phyloP scores from a whole-genome alignment of 495 filamentous ascomycete genomes.

The Usnea hakonensis region DNA sequence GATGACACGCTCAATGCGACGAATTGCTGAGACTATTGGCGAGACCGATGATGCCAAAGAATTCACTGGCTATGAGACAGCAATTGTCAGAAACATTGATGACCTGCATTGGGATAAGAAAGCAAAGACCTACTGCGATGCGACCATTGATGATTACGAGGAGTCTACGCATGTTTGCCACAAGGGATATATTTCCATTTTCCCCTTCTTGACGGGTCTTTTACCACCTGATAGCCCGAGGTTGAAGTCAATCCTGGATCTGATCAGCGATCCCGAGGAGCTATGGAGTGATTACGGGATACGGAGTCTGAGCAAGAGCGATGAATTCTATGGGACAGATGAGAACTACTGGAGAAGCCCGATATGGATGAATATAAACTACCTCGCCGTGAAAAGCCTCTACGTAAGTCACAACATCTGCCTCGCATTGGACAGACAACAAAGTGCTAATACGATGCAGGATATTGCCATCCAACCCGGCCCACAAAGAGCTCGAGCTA shows the following conservation, averaged over 20 bases:
- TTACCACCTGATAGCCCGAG: slow-evolving; percentile 62
- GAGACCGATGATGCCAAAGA: slow-evolving; percentile 66
- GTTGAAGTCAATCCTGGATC: slow-evolving; percentile 63
- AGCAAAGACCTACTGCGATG: slow-evolving; percentile 81
- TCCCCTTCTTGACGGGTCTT: slow-evolving; percentile 83
- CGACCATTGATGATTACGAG: slow-evolving; percentile 91
- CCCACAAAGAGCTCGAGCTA: slow-evolving; percentile 62
- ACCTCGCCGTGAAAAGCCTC: slow-evolving; percentile 74
- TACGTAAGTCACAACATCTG: slow-evolving; percentile 50
- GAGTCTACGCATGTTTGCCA: slow-evolving; percentile 81
- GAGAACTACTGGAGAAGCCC: slow-evolving; percentile 98
- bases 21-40: slow-evolving; percentile 64
- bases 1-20: slow-evolving; percentile 74
- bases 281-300: slow-evolving; percentile 82
- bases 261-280: slow-evolving; percentile 69
- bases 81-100: slow-evolving; percentile 80
- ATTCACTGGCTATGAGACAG: slow-evolving; percentile 63
- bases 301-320: slow-evolving; percentile 76
- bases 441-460: slow-evolving; percentile 20
- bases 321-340: slow-evolving; percentile 74
- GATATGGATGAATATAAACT: slow-evolving; percentile 97
- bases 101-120: slow-evolving; percentile 86
- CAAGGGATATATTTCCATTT: slow-evolving; percentile 90
- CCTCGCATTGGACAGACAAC: background rate
- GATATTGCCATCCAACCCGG: slow-evolving; percentile 44